phyloP scores from a whole-genome alignment of 2,329 filamentous ascomycete species.

The Dactylellina cionopaga region DNA sequence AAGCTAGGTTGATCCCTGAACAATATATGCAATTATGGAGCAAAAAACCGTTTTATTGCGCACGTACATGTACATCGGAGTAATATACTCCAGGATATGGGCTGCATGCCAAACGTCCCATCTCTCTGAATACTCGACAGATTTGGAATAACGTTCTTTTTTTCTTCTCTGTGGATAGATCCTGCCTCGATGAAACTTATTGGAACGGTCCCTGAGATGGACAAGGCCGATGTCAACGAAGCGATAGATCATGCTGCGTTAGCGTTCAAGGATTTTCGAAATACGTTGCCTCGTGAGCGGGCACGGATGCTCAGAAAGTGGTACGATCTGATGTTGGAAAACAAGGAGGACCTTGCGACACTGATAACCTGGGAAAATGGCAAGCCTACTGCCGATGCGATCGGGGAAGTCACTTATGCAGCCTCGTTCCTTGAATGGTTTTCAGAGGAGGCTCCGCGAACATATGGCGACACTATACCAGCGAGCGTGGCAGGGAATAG shows the following conservation, averaged over 20 bases:
- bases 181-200: constrained; percentile 84
- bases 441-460: constrained; percentile 77
- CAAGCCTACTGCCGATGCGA: constrained; percentile 80
- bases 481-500: constrained; percentile 76
- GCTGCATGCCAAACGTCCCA: constrained; percentile 4
- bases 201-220: constrained; percentile 85
- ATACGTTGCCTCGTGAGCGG: constrained; percentile 77
- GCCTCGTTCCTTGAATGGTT: constrained; percentile 84
- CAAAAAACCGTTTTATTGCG: constrained; percentile 49
- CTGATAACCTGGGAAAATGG: constrained; percentile 92
- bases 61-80: constrained; percentile 40
- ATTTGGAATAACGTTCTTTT: constrained; percentile 29
- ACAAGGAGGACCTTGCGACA: constrained; percentile 80
- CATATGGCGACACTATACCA: constrained; percentile 79
- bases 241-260: constrained; percentile 85
- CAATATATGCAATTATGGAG: constrained; percentile 22
- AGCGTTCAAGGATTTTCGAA: constrained; percentile 77
- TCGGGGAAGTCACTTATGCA: constrained; percentile 77
- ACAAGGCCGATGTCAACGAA: constrained; percentile 76
- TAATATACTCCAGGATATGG: constrained; percentile 40
- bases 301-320: constrained; percentile 79
- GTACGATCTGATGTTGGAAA: constrained; percentile 82
- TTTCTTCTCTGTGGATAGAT: constrained; percentile 65
- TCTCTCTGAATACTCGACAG: constrained; percentile 39
- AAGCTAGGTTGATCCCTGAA: constrained; percentile 54